These are phyloP conservation scores for Nitzschia sp. DNA, from an alignment of 108 stramenopile genomes.

Conservation along the genomic window DNA sequence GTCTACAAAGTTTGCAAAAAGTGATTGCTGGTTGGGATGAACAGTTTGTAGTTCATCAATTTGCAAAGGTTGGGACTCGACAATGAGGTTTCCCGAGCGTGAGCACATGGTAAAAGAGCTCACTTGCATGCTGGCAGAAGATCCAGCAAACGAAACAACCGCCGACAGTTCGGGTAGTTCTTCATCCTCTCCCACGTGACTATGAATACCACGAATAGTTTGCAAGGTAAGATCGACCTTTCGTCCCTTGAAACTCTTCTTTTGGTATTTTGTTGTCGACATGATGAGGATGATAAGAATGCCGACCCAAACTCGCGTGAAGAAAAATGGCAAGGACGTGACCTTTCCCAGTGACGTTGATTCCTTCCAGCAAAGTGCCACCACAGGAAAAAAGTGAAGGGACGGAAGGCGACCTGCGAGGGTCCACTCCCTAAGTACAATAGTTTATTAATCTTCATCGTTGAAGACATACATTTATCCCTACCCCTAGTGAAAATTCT, in stretches of 20 bases:
- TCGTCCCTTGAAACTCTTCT: not conserved
- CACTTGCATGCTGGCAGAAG: slow-evolving; percentile 40
- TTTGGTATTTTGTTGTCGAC: too few species aligned
- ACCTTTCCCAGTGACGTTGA: too few species aligned
- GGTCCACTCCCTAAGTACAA: too few species aligned
- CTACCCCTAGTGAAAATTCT: too few species aligned
- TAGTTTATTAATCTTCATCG: too few species aligned
- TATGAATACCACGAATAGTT: slow-evolving; percentile 27
- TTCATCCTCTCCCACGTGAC: not conserved
- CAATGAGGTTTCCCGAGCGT: slow-evolving; percentile 30
- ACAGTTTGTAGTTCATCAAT: slow-evolving; percentile 3
- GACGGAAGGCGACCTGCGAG: too few species aligned
- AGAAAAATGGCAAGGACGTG: too few species aligned
- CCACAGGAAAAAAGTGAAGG: too few species aligned
- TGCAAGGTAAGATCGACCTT: slow-evolving; percentile 32
- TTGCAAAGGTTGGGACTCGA: slow-evolving; percentile 31
- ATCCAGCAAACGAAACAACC: slow-evolving; percentile 41
- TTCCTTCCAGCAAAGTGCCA: too few species aligned
- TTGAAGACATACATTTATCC: too few species aligned
- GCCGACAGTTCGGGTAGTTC: slow-evolving; percentile 26
- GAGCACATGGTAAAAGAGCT: slow-evolving; percentile 41
- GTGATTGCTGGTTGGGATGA: not conserved
- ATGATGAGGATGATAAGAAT: too few species aligned
- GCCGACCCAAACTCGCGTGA: too few species aligned
- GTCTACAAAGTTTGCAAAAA: slow-evolving; percentile 25